Evolutionary conservation across 2,329 filamentous ascomycete genomes (phyloP).

Genomic region (Exophiala sp.): DNA sequence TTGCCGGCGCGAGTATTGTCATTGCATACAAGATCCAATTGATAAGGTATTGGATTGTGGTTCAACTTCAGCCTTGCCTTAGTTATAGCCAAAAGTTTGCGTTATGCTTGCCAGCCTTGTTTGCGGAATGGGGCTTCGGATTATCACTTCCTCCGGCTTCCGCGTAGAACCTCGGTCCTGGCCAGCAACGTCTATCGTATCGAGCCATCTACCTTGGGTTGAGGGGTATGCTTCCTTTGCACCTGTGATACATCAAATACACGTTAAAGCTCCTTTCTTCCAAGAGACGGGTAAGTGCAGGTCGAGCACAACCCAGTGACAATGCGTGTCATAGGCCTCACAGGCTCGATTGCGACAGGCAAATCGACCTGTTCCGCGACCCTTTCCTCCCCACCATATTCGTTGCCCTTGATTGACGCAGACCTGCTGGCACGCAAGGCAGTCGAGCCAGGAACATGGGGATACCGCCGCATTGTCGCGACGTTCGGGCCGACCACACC

Average conservation of each 20-base stretch:
- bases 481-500: conserved; percentile 79
- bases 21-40: not conserved
- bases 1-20: not conserved
- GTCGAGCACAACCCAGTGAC: not conserved
- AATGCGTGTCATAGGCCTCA: conserved; percentile 94
- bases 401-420: conserved; percentile 86
- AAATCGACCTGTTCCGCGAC: conserved; percentile 92
- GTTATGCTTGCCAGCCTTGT: not conserved
- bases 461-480: conserved; percentile 73
- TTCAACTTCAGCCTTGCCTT: conserved; percentile 9
- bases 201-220: too few relatives aligned
- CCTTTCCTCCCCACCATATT: conserved; percentile 73
- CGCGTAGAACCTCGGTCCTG: too few relatives aligned
- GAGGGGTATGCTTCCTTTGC: too few relatives aligned
- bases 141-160: not conserved
- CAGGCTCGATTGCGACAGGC: conserved; percentile 93
- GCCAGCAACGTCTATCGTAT: too few relatives aligned
- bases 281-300: too few relatives aligned
- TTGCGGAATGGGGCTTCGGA: not conserved
- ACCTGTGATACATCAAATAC: too few relatives aligned
- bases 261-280: too few relatives aligned
- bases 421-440: conserved; percentile 88
- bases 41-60: not conserved
- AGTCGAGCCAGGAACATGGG: conserved; percentile 82
- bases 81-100: not conserved